Base-by-base conservation (phyloP, 192 early-diverging fungal genomes). In the Backusella australiensis region DNA sequence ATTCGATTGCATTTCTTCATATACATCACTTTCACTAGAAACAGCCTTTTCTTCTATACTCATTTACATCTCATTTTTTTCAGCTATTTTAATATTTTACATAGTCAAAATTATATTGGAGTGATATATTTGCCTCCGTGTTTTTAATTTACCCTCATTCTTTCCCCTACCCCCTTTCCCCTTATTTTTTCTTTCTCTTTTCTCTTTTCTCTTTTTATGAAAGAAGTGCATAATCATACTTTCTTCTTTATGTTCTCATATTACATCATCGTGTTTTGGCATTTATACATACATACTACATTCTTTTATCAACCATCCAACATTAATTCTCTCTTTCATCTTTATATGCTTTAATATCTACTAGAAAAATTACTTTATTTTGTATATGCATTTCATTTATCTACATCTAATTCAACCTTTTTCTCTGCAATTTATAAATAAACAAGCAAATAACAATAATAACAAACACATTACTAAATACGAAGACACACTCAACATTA, bases 211-310 rank as follows among this genome's bases (percentile, higher is more conserved):
- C 42, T 52, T 52, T 72, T 59, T 69, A 41, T 71, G 41, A 38
- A 71, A 32, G 69, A 32, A 21, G 38, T 71, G 34, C 23, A 39
- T 71, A 59, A 59, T 59, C 23, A 59, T 12, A 59, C 46, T 49
- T 49, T 59, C 53, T 59, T 59, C 53, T 59, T 59, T 59, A 59
- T 59, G 53, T 59, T 59, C 56, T 63, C 56, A 63, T 63, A 63
- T 11, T 63, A 29, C 56, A 63, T 71, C 23, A 32, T 36, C 42
- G 42, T 46, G 17, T 32, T 26, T 71, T 14, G 5, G 70, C 44
- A 71, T 71, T 49, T 14, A 71, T 44, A 44, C 41, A 39, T 26
- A 70, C 38, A 46, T 36, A 68, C 34, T 35, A 11, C 56, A 63
- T 63, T 29, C 23, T 63, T 63, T 63, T 63, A 49, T 49, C 19